Conservation (phyloP, 1,284 basidiomycete species). For the Ganoderma lucidum region DNA sequence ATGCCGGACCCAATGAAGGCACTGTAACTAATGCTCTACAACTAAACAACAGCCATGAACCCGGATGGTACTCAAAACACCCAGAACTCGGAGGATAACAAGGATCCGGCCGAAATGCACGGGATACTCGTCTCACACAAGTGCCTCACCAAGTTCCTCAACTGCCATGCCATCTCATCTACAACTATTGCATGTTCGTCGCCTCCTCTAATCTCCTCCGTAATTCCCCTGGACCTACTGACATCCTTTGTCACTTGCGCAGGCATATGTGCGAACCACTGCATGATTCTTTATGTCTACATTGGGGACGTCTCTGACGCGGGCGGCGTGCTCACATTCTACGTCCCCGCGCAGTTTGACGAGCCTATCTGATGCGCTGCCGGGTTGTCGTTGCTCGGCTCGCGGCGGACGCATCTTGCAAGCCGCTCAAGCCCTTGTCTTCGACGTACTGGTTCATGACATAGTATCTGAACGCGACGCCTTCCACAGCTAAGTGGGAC, state of each 20-base stretch:
- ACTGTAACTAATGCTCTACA: not conserved
- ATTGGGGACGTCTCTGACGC: slow-evolving; percentile 85
- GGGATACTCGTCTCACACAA: slow-evolving; percentile 76
- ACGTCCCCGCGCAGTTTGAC: slow-evolving; percentile 76
- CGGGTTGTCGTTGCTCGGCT: not conserved
- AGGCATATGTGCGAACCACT: slow-evolving; percentile 89
- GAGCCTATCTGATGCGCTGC: slow-evolving; percentile 19
- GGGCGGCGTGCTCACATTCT: slow-evolving; percentile 89
- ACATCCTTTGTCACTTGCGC: slow-evolving; percentile 2
- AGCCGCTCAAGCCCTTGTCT: not conserved
- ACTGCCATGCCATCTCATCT: slow-evolving; percentile 84
- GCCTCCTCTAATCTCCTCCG: not conserved
- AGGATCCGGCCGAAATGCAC: slow-evolving; percentile 63
- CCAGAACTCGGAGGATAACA: slow-evolving; percentile 43
- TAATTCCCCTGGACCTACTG: not conserved
- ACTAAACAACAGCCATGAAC: not conserved
- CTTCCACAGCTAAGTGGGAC: not conserved
- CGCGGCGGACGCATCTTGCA: too few species aligned
- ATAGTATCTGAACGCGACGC: not conserved
- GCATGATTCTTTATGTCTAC: slow-evolving; percentile 90
- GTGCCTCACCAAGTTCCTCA: slow-evolving; percentile 86
- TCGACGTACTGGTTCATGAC: too few species aligned
- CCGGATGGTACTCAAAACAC: slow-evolving; percentile 37
- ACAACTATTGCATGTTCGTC: slow-evolving; percentile 86
- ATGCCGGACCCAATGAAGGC: not conserved